Percentiles rank a stretch among this genome's conserved stretches.
Evolutionary conservation across 2,329 filamentous ascomycete genomes (phyloP).

Genomic region (Colletotrichum sublineola): DNA sequence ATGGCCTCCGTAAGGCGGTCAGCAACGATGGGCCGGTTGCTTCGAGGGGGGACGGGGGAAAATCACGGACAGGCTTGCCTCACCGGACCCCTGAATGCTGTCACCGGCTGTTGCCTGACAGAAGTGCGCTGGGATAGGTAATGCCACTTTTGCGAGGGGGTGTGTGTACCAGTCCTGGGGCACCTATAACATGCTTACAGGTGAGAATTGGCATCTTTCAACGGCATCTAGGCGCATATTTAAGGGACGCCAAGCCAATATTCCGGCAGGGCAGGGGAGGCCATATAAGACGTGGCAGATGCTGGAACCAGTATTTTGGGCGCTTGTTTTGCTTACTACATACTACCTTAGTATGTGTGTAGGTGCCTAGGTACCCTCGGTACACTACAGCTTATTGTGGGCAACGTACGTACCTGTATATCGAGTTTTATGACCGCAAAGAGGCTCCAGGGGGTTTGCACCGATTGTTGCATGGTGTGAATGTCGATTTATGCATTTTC

Average conservation of each 20-base stretch:
- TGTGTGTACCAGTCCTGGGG: neutral
- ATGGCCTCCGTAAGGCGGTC: neutral
- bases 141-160: neutral
- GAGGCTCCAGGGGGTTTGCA: neutral
- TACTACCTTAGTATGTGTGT: no score
- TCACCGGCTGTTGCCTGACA: slow-evolving; percentile 1
- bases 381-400: slow-evolving; percentile 12
- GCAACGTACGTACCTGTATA: neutral
- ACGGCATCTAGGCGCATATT: neutral
- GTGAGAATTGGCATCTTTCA: neutral
- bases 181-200: slow-evolving; percentile 2
- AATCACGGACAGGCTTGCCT: neutral
- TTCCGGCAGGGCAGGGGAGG: slow-evolving; percentile 33
- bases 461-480: neutral
- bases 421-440: neutral
- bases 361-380: neutral
- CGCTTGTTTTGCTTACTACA: neutral
- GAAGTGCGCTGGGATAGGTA: neutral
- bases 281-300: slow-evolving; percentile 37
- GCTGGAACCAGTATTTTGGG: slow-evolving; percentile 19
- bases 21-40: neutral
- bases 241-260: slow-evolving; percentile 39
- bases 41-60: neutral
- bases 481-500: slow-evolving; percentile 15
- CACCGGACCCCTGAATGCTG: slow-evolving; percentile 10